A percentile compares a stretch with the other conserved stretches of the same genome.
Conservation (phyloP, 257 asterid genomes). For the Gentiana straminea region DNA sequence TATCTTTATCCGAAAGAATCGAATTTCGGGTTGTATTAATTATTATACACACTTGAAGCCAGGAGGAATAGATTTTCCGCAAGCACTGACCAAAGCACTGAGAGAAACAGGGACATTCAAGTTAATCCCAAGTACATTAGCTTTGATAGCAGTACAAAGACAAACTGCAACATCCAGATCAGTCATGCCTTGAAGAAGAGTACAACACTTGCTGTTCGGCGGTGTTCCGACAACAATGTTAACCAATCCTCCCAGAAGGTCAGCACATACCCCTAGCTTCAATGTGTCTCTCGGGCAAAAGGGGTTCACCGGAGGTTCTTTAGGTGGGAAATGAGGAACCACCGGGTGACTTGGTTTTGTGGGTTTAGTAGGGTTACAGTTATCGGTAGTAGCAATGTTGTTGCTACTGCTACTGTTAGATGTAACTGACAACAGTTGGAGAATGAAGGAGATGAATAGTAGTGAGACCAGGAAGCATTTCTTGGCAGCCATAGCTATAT, state of each 20-base stretch:
- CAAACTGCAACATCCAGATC: slow-evolving; percentile 82
- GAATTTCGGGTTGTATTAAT: too few species aligned
- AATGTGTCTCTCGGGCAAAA: slow-evolving; percentile 68
- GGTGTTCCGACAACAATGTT: slow-evolving; percentile 46
- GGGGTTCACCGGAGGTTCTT: slow-evolving; percentile 44
- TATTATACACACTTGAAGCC: slow-evolving; percentile 53
- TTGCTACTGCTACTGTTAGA: slow-evolving; percentile 15
- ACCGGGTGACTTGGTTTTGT: slow-evolving; percentile 12
- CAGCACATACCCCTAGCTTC: slow-evolving; percentile 67
- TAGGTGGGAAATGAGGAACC: slow-evolving; percentile 15
- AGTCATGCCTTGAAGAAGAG: slow-evolving; percentile 53
- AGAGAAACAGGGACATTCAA: slow-evolving; percentile 66
- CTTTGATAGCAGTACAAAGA: slow-evolving; percentile 78
- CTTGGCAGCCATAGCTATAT: slow-evolving; percentile 33
- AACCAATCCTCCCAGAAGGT: slow-evolving; percentile 55
- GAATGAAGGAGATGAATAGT: slow-evolving; percentile 16
- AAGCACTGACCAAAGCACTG: slow-evolving; percentile 36
- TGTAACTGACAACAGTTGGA: slow-evolving; percentile 33
- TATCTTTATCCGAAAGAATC: not conserved
- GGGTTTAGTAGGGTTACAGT: slow-evolving; percentile 13
- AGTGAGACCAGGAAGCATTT: slow-evolving; percentile 1
- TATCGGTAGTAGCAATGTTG: slow-evolving; percentile 26
- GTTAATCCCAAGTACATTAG: slow-evolving; percentile 74
- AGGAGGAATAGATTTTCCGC: slow-evolving; percentile 51
- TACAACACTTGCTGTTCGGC: slow-evolving; percentile 46